phyloP scores from a whole-genome alignment of 352 stramenopile genomes.

The Globisporangium cylindrosporum region DNA sequence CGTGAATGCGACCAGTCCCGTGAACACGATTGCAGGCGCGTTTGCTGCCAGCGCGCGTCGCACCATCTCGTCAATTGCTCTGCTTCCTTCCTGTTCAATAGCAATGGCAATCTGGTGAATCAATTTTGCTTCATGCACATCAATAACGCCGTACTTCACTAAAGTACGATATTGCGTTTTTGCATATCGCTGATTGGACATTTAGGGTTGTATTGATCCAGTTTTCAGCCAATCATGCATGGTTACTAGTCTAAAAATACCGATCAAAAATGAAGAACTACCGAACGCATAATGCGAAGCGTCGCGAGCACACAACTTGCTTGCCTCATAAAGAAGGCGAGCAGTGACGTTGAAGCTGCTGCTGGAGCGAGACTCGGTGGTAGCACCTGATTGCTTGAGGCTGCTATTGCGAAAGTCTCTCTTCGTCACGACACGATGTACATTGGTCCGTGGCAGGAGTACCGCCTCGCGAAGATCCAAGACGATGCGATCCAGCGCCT shows the following conservation, averaged over 20 bases:
- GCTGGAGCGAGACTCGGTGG: not conserved
- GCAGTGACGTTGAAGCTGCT: not conserved
- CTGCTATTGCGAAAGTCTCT: not conserved
- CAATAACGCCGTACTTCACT: not conserved
- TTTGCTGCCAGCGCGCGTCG: constrained; percentile 30
- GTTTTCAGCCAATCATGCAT: constrained; percentile 14
- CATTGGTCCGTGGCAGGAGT: constrained; percentile 85
- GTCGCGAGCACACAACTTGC: not conserved
- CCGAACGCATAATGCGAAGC: not conserved
- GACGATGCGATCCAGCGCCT: constrained; percentile 71
- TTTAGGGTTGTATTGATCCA: not conserved
- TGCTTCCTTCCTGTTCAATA: not conserved
- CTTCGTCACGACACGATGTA: constrained; percentile 44
- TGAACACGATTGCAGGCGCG: constrained; percentile 48
- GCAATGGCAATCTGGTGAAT: not conserved
- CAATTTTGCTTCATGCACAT: not conserved
- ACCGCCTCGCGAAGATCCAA: constrained; percentile 82
- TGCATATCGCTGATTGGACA: not conserved
- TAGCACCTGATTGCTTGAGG: not conserved
- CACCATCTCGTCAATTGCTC: constrained; percentile 9
- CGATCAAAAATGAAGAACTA: not conserved
- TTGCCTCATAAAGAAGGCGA: not conserved
- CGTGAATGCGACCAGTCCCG: constrained; percentile 34
- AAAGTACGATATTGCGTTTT: constrained; percentile 4
- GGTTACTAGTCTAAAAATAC: not conserved